These are phyloP conservation scores for Ceratocystis cacaofunesta DNA, from an alignment of 2,329 filamentous ascomycete genomes.

Conservation along the genomic window DNA sequence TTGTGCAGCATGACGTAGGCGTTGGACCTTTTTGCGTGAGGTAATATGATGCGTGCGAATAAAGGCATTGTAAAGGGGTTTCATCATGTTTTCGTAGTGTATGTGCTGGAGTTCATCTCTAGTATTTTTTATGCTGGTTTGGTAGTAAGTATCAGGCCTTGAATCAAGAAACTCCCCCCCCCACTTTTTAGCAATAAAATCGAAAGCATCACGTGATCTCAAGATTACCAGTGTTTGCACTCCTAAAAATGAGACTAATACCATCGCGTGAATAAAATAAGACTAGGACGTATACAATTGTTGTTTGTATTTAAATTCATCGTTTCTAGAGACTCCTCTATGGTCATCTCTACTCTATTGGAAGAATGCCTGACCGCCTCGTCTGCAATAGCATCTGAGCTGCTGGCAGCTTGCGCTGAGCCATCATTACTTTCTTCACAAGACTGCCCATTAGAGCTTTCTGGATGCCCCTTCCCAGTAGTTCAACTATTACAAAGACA, in stretches of 20 bases:
- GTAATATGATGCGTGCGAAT: constrained; percentile 73
- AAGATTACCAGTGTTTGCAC: too few relatives aligned
- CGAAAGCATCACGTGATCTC: not conserved
- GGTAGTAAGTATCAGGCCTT: too few relatives aligned
- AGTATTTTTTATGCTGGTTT: not conserved
- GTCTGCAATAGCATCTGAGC: constrained; percentile 8
- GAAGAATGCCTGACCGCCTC: not conserved
- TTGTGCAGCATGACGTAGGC: constrained; percentile 47
- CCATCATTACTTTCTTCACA: constrained; percentile 2
- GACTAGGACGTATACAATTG: too few relatives aligned
- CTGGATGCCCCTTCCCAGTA: constrained; percentile 10
- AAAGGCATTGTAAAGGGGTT: constrained; percentile 33
- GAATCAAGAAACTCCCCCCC: not conserved
- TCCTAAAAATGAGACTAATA: too few relatives aligned
- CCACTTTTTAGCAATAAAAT: not conserved
- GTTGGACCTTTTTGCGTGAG: constrained; percentile 53
- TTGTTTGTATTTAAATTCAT: not conserved
- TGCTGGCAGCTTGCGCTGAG: not conserved
- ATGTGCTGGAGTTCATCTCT: not conserved
- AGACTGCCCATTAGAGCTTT: constrained; percentile 8
- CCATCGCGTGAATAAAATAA: too few relatives aligned
- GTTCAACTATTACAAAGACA: constrained; percentile 14
- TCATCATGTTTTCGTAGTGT: not conserved
- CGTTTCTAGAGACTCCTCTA: not conserved
- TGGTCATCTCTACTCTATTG: not conserved